Percentiles rank a stretch among this genome's conserved stretches.
These are phyloP conservation scores for Amborella trichopoda DNA, from an alignment of 164 flowering plant genomes.

Conservation along the genomic window DNA sequence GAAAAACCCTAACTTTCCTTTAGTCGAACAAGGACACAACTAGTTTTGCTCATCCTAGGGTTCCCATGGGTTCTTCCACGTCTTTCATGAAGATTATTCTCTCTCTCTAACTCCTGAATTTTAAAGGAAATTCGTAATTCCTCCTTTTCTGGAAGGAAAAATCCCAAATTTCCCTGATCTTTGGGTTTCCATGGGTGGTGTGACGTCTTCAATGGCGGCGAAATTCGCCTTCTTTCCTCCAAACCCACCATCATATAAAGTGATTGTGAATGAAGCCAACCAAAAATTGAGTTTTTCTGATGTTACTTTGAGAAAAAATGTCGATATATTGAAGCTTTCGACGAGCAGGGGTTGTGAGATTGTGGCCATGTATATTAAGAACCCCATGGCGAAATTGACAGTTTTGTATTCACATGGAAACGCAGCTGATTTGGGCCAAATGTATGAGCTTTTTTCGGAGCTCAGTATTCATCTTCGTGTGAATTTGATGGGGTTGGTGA, in stretches of 20 bases:
- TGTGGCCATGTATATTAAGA: conserved; percentile 53
- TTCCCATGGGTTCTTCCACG: too few relatives aligned
- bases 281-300: conserved; percentile 44
- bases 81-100: too few relatives aligned
- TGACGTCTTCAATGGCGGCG: conserved; percentile 80
- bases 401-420: conserved; percentile 82
- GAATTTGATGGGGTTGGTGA: conserved; percentile 69
- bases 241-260: conserved; percentile 61
- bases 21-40: too few relatives aligned
- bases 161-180: too few relatives aligned
- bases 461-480: conserved; percentile 73
- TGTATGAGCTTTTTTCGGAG: conserved; percentile 65
- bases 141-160: too few relatives aligned
- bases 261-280: conserved; percentile 27
- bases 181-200: conserved; percentile 90
- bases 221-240: conserved; percentile 92
- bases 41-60: too few relatives aligned
- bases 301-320: conserved; percentile 42
- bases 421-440: conserved; percentile 93
- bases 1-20: too few relatives aligned
- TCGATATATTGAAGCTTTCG: conserved; percentile 50
- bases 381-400: conserved; percentile 56
- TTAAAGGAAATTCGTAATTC: too few relatives aligned
- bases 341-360: conserved; percentile 69
- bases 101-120: too few relatives aligned